Base-by-base conservation (phyloP, 768 basidiomycete species). In the Filobasidium floriforme region DNA sequence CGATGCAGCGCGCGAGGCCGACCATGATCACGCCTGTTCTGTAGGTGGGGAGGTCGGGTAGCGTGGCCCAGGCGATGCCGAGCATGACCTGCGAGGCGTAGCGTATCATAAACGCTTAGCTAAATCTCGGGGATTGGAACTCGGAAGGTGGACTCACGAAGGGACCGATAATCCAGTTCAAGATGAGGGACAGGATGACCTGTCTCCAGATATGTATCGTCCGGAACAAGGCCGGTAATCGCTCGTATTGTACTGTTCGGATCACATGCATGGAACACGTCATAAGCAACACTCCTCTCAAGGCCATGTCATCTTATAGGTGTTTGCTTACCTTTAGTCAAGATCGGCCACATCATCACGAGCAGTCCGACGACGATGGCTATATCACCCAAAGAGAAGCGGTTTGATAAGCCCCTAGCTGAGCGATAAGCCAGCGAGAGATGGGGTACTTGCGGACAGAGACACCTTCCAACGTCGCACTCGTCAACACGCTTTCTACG, bases 321-420 rank as follows among this genome's bases (percentile, higher is more conserved):
- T 3, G 5, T 51, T 5, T 19, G 46, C 24, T 51, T 57, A 57
- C 54, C 54, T 69, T 81, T 81, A 37, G 79, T 77, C 32, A 82
- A 72, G 29, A 87, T 83, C 1, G 89, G 90, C 88, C 88, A 90
- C 88, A 91, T 91, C 85, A 92, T 92, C 61, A 90, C 80, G 19
- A 91, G 84, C 43, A 92, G 83, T 0, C 89, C 90, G 49, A 90
- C 81, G 18, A 87, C 87, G 55, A 91, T 89, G 1, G 89, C 89
- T 91, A 68, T 24, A 43, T 37, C n/a, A 7, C n/a, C 32, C 15
- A 41, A 26, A 40, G 19, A 15, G 46, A 3, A 14, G 3, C 3
- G 46, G 14, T 18, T 5, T 22, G 18, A 15, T 2, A 14, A 49
- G 22, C 46, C 22, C 52, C 32, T 18, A 52, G 29, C 37, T 12